These are phyloP conservation scores for Aaosphaeria arxii DNA, from an alignment of 2,329 filamentous ascomycete species.

Conservation along the genomic window DNA sequence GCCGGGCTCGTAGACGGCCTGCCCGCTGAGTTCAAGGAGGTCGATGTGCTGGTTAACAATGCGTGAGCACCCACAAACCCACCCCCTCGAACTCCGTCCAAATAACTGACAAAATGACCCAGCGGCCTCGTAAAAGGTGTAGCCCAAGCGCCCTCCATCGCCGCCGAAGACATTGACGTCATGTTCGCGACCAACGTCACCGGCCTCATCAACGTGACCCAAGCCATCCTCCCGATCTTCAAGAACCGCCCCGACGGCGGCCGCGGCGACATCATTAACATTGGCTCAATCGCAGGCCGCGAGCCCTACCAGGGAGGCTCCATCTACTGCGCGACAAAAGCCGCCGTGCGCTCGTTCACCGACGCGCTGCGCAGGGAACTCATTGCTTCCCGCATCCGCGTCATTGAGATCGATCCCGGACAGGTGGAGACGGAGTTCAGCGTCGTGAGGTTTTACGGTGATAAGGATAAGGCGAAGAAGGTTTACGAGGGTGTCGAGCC, in stretches of 20 bases:
- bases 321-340: conserved; percentile 93
- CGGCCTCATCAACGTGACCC: conserved; percentile 94
- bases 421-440: conserved; percentile 96
- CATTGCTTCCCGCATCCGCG: conserved; percentile 72
- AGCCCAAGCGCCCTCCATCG: conserved; percentile 80
- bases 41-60: conserved; percentile 93
- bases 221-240: conserved; percentile 82
- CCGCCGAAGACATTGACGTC: conserved; percentile 72
- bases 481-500: conserved; percentile 75
- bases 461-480: conserved; percentile 84
- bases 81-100: not conserved
- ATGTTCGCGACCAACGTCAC: conserved; percentile 96
- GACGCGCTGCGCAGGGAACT: conserved; percentile 80
- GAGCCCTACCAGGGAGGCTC: conserved; percentile 81
- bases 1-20: conserved; percentile 67
- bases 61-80: conserved; percentile 60
- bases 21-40: conserved; percentile 77
- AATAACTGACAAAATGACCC: not conserved
- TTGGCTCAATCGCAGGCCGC: conserved; percentile 87
- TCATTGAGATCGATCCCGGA: conserved; percentile 87
- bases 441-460: conserved; percentile 81
- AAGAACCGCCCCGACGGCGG: conserved; percentile 67
- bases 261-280: conserved; percentile 90
- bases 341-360: conserved; percentile 80
- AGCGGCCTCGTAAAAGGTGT: conserved; percentile 88